Conservation (phyloP, 164 flowering plant genomes). For the Macadamia integrifolia region DNA sequence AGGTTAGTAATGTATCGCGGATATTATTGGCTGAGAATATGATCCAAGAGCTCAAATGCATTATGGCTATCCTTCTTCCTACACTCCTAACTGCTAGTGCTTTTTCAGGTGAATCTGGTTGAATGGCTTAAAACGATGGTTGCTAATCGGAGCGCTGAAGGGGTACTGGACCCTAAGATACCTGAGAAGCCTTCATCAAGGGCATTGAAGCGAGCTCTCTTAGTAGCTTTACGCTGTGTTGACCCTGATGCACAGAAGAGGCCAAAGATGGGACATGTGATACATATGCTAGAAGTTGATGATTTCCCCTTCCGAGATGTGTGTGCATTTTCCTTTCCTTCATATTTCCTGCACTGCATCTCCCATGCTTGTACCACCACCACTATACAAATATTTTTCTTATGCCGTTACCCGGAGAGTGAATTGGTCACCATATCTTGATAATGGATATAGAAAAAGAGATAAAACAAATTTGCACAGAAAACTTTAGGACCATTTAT, state of each 20-base stretch:
- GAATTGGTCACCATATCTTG: no score
- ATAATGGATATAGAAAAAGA: no score
- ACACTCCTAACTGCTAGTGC: not conserved
- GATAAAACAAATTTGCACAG: no score
- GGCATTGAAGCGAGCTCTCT: slow-evolving; percentile 54
- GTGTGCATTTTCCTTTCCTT: slow-evolving; percentile 10
- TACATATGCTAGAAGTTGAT: slow-evolving; percentile 70
- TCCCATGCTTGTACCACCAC: slow-evolving; percentile 4
- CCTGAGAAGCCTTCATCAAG: slow-evolving; percentile 51
- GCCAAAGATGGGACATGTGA: slow-evolving; percentile 70
- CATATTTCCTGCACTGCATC: not conserved
- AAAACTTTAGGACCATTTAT: not conserved
- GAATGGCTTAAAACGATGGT: slow-evolving; percentile 82
- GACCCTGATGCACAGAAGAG: slow-evolving; percentile 66
- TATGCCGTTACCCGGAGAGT: not conserved
- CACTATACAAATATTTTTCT: not conserved
- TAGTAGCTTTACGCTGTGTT: slow-evolving; percentile 70
- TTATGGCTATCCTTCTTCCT: not conserved
- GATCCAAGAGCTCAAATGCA: not conserved
- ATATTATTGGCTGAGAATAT: not conserved
- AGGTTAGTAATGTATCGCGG: slow-evolving; percentile 33
- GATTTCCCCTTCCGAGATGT: slow-evolving; percentile 47
- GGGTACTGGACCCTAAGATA: slow-evolving; percentile 63
- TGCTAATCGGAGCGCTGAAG: slow-evolving; percentile 42
- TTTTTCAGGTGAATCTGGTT: slow-evolving; percentile 53